Conservation (phyloP, 2,329 filamentous ascomycete species). For the Huntiella decipiens region DNA sequence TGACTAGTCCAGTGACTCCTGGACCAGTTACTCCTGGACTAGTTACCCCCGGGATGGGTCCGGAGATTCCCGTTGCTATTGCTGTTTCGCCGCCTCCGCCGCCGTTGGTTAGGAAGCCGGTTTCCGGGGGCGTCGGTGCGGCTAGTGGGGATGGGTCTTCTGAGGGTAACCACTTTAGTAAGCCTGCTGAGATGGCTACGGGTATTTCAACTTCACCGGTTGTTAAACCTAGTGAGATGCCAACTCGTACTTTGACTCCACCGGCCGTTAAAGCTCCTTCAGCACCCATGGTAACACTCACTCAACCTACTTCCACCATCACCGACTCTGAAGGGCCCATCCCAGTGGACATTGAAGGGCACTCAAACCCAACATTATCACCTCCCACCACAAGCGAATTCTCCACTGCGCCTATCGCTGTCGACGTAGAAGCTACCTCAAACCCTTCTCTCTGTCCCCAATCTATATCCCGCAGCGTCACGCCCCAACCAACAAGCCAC, state of each 20-base stretch:
- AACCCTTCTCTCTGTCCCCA: too few species aligned
- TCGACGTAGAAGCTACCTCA: background rate
- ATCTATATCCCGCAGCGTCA: background rate
- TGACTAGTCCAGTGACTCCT: background rate
- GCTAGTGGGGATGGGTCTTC: too few species aligned
- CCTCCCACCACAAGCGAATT: background rate
- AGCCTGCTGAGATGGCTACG: too few species aligned
- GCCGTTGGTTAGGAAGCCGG: too few species aligned
- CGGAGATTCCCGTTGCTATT: too few species aligned
- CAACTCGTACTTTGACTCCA: too few species aligned
- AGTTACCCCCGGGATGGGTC: too few species aligned
- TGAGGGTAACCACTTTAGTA: too few species aligned
- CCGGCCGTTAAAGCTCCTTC: background rate
- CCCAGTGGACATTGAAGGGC: conserved; percentile 1
- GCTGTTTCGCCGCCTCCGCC: too few species aligned
- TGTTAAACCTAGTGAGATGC: too few species aligned
- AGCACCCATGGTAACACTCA: background rate
- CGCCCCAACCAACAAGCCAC: background rate
- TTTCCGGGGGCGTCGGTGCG: too few species aligned
- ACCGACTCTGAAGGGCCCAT: conserved; percentile 1
- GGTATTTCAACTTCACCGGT: too few species aligned
- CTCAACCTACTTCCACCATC: background rate
- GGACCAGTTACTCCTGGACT: background rate
- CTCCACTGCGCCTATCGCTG: background rate
- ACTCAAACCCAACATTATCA: background rate